Base-by-base conservation (phyloP, 129 eudicot genomes). In the Helianthus tuberosus region DNA sequence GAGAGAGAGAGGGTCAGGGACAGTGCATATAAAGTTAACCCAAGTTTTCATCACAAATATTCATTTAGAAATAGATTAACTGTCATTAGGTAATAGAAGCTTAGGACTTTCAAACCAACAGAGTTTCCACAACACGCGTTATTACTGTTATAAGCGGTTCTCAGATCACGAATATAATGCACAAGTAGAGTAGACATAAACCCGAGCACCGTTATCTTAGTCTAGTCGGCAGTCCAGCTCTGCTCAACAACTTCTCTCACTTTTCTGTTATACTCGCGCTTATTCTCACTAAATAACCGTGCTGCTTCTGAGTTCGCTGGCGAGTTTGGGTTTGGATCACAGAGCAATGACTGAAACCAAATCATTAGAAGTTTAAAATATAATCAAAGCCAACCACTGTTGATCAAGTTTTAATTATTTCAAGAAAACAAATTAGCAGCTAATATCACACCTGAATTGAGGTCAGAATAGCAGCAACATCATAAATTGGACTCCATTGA, bases 401-500 rank as follows among this genome's bases (percentile, higher is more conserved):
- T 20, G 32, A 75, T 48, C 66, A 53, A 75, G 36, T 64, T 23
- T 25, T 43, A 49, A 75, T 8, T 1, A 41, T 43, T 55, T 53
- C 44, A 65, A 72, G 76, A 72, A 12, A 60, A 68, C 67, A 11
- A 46, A 15, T 32, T 32, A 17, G 57, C 32, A 55, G 15, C 50
- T 36, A 54, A 46, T 38, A 57, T 27, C 32, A 27, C 36, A 46
- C 97, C 97, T 91, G 97, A 68, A 91, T 84, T 46, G 97, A 91
- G 75, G 95, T 91, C 72, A 91, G 88, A 72, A 91, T 88, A 62
- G 97, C 97, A 67, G 95, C 97, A 70, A 88, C 95, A 82, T 91
- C 97, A 80, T 91, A 91, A 64, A 91, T 91, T n/a, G 97, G 97
- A 63, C 97, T 91, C 97, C 97, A 91, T 71, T 91, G 97, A 82